A percentile compares a stretch with the other conserved stretches of the same genome.
Conservation (phyloP, 805 yeast species). For the Saturnispora halmiae region DNA sequence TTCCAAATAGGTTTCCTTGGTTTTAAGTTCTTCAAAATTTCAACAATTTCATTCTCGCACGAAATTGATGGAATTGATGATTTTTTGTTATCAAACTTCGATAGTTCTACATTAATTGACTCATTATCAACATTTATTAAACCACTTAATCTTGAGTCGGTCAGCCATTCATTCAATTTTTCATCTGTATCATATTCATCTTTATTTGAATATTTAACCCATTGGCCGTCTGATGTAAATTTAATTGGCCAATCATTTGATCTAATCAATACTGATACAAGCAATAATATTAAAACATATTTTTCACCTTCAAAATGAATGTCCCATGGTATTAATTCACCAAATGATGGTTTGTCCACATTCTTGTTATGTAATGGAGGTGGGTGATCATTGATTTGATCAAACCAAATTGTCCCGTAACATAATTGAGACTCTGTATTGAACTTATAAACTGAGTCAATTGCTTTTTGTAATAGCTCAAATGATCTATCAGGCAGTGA, state of each 20-base stretch:
- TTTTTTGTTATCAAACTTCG: neutral
- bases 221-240: conserved; percentile 3
- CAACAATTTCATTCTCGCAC: neutral
- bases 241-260: conserved; percentile 5
- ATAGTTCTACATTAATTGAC: neutral
- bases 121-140: neutral
- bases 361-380: conserved; percentile 53
- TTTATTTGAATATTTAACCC: conserved; percentile 4
- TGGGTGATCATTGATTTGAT: conserved; percentile 43
- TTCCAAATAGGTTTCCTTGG: conserved; percentile 25
- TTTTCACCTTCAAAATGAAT: conserved; percentile 41
- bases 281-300: conserved; percentile 40
- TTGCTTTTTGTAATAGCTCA: conserved; percentile 47
- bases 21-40: neutral
- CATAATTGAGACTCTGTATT: conserved; percentile 63
- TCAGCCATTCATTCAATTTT: conserved; percentile 20
- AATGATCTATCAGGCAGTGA: conserved; percentile 5
- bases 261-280: conserved; percentile 40
- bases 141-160: conserved; percentile 17
- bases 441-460: conserved; percentile 32
- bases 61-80: neutral
- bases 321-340: conserved; percentile 43
- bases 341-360: conserved; percentile 52
- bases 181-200: conserved; percentile 12
- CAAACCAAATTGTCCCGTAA: conserved; percentile 82